These are phyloP conservation scores for Podochytrium sp. DNA, from an alignment of 192 early-diverging fungal species.

Conservation along the genomic window DNA sequence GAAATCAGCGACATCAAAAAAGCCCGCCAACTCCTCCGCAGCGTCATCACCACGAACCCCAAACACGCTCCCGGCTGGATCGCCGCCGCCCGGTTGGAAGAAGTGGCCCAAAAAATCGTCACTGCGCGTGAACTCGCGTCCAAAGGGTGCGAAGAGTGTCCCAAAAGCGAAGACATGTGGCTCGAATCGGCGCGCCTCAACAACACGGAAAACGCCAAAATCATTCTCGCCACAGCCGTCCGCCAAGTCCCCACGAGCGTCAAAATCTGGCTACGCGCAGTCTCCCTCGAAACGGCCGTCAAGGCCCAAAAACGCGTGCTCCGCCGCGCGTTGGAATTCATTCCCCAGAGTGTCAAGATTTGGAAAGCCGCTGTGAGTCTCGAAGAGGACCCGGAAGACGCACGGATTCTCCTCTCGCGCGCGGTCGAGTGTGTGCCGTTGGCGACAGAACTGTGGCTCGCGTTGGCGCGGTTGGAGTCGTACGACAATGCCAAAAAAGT, in stretches of 20 bases:
- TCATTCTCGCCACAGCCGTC: constrained; percentile 89
- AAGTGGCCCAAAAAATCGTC: constrained; percentile 80
- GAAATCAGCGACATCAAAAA: constrained; percentile 90
- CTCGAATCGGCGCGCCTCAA: constrained; percentile 93
- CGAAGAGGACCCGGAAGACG: constrained; percentile 92
- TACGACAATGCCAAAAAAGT: constrained; percentile 88
- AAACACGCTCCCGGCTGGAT: constrained; percentile 99
- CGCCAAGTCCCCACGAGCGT: constrained; percentile 89
- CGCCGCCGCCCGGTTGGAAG: constrained; percentile 94
- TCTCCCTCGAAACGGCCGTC: constrained; percentile 78
- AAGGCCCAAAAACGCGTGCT: constrained; percentile 82
- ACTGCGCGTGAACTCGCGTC: constrained; percentile 83
- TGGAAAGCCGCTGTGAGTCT: constrained; percentile 93
- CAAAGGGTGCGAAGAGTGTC: constrained; percentile 93
- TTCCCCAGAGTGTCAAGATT: constrained; percentile 87
- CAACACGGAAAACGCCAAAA: constrained; percentile 80
- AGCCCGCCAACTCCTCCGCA: constrained; percentile 83
- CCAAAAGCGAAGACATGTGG: constrained; percentile 95
- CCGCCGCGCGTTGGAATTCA: constrained; percentile 88
- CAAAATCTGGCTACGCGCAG: constrained; percentile 89
- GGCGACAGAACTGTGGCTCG: constrained; percentile 93
- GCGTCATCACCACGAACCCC: constrained; percentile 91
- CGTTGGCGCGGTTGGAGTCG: constrained; percentile 87
- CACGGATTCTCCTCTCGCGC: constrained; percentile 85
- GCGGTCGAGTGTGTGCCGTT: constrained; percentile 93